Base-by-base conservation (phyloP, 352 stramenopile species). In the Globisporangium ultimum region DNA sequence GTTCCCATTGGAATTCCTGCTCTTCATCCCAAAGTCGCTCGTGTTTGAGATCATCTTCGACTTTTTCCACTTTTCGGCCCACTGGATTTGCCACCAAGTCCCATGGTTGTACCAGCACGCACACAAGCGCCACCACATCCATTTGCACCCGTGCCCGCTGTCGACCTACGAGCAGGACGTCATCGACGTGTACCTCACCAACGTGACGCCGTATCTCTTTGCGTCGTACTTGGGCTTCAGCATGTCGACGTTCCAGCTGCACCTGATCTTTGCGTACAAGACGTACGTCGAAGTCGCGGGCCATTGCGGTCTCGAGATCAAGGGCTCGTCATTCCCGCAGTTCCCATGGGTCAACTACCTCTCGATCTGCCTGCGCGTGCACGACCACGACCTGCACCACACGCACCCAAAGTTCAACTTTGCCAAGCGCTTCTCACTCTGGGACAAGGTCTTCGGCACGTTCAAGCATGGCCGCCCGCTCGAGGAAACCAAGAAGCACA, bases 301-400 rank as follows among this genome's bases (percentile, higher is more conserved):
- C 15, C 86, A 95, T 64, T 91, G 64, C 8, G 88, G 88, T 0
- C 66, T 95, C 21, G 80, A 95, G 32, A 72, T 91, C 61, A 93
- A 92, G 53, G 86, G 84, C 48, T 93, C 83, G 41, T 95, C 81
- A 15, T 95, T 96, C 59, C 86, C 86, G 28, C 86, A 95, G 53
- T 83, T 93, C 70, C 83, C 85, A 45, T 71, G 92, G 12, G 46
- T 94, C 13, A 76, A 85, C 49, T 60, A 60, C 1, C 13, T 78
- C 1, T 49, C 58, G 28, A 85, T 95, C 63, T 88, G 78, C 28
- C 71, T 95, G 20, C 79, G 78, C 1, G 83, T 90, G 11, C 72
- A 85, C 64, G 88, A 95, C 62, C 88, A 96, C 58, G 88, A 96
- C 53, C 56, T 93, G 41, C 88, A 96, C 58, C 88, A 95, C 63